Evolutionary conservation across 371 early-diverging fungal genomes (phyloP), one percentile per base, ranked within the genome.

Genomic region (Circinella minor): DNA sequence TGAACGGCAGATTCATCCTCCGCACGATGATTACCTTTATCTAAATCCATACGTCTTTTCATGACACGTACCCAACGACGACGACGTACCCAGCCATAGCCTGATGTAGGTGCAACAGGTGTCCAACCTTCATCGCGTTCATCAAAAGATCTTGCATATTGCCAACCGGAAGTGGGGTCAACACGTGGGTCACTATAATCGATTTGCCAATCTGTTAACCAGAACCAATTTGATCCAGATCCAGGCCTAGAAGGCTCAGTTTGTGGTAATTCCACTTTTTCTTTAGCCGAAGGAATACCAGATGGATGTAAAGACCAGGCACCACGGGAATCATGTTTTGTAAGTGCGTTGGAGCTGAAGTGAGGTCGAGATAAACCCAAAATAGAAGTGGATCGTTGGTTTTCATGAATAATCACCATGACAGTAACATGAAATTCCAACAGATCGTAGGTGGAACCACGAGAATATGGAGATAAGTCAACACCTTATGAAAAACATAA

Each of bases 181-280:
- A 86, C 81, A 14, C 81, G 80, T 13, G 91, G 90, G 74, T 91
- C 86, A 14, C 82, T 83, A 46, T 82, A 77, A 74, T 94, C 94
- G 20, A 92, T 76, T 34, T 86, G 82, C 95, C 95, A 95, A 55
- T 95, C 95, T 4, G 91, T 92, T 46, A 93, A 63, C 95, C 95
- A 95, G 73, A 90, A 95, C 94, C 94, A 95, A 15, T 81, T 68
- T 8, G 78, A 71, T 46, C 62, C 71, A 1, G 69, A 61, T 7
- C 72, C 63, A 6, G 68, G n/a, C 7, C 66, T 59, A 5, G 59
- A 39, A 3, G 67, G 71, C 36, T 65, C 69, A 9, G 59, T 73
- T 2, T 54, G 63, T 8, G 91, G 92, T 11, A 91, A 69, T 15
- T 77, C 73, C 17, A 91, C 89, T 27, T 79, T 77, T 7, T 88